Percentiles rank a stretch among this genome's conserved stretches.
These are phyloP conservation scores for Hortaea werneckii DNA, from an alignment of 2,329 filamentous ascomycete species.

Conservation along the genomic window DNA sequence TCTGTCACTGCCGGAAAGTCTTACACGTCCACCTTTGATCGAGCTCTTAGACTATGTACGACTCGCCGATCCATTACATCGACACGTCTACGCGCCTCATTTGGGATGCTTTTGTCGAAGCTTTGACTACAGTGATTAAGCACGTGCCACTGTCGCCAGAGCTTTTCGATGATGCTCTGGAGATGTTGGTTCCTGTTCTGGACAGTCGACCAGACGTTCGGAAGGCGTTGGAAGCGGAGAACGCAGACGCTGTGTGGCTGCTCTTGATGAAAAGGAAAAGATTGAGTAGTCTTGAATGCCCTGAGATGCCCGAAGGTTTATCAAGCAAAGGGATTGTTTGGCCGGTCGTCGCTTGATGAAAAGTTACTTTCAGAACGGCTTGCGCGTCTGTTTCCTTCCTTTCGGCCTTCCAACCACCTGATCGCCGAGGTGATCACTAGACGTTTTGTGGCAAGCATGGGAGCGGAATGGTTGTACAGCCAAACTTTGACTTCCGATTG, in stretches of 20 bases:
- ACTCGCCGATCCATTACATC: constrained; percentile 33
- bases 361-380: too few species aligned
- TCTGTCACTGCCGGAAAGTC: too few species aligned
- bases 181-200: constrained; percentile 42
- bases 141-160: constrained; percentile 57
- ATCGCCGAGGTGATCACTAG: too few species aligned
- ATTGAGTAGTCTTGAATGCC: not conserved
- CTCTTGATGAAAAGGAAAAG: constrained; percentile 29
- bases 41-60: constrained; percentile 13
- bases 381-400: too few species aligned
- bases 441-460: too few species aligned
- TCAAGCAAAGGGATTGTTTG: too few species aligned
- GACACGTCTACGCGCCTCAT: constrained; percentile 48
- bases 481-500: too few species aligned
- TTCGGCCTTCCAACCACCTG: too few species aligned
- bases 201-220: constrained; percentile 35
- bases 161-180: constrained; percentile 61
- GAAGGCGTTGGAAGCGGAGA: constrained; percentile 51
- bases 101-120: constrained; percentile 51
- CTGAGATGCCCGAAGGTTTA: too few species aligned
- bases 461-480: too few species aligned
- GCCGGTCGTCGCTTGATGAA: too few species aligned
- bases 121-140: constrained; percentile 52
- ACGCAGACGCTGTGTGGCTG: constrained; percentile 71
- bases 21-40: not conserved